These are phyloP conservation scores for Tolypocladium endophyticum DNA, from an alignment of 2,329 filamentous ascomycete species.

Conservation along the genomic window DNA sequence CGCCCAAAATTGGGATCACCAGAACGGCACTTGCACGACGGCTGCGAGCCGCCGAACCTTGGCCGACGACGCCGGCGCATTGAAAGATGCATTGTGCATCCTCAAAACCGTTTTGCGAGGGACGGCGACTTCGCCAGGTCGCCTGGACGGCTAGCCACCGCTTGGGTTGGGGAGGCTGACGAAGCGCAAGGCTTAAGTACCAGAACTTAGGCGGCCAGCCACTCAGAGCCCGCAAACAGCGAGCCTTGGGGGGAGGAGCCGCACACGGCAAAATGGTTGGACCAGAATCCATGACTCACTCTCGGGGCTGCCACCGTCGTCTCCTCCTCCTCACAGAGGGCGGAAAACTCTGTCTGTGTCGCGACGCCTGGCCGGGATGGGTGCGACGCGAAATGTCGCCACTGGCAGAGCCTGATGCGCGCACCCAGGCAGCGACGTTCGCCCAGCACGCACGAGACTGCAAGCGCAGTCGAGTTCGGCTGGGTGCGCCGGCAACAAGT, in stretches of 20 bases:
- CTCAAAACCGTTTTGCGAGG: neutral
- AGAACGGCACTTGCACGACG: neutral
- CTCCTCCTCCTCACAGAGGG: slow-evolving; percentile 2
- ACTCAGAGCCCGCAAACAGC: slow-evolving; percentile 21
- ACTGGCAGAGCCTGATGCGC: neutral
- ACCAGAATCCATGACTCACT: slow-evolving; percentile 18
- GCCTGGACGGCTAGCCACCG: neutral
- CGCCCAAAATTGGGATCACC: neutral
- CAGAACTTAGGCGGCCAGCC: slow-evolving; percentile 15
- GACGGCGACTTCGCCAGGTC: neutral
- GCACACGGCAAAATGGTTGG: slow-evolving; percentile 13
- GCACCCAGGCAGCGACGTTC: neutral
- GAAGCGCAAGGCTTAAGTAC: slow-evolving; percentile 2
- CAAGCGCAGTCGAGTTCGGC: neutral
- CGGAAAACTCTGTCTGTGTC: slow-evolving; percentile 8
- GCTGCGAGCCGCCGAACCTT: neutral
- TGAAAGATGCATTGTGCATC: neutral
- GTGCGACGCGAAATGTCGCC: slow-evolving; percentile 7
- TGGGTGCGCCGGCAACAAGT: neutral
- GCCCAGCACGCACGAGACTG: neutral
- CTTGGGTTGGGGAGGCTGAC: neutral
- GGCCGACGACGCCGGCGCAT: neutral
- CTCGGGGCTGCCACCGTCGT: slow-evolving; percentile 3
- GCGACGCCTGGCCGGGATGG: slow-evolving; percentile 2
- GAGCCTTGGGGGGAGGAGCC: slow-evolving; percentile 14